phyloP scores from a whole-genome alignment of 2,329 filamentous ascomycete species.

The Microascus cirrosus region DNA sequence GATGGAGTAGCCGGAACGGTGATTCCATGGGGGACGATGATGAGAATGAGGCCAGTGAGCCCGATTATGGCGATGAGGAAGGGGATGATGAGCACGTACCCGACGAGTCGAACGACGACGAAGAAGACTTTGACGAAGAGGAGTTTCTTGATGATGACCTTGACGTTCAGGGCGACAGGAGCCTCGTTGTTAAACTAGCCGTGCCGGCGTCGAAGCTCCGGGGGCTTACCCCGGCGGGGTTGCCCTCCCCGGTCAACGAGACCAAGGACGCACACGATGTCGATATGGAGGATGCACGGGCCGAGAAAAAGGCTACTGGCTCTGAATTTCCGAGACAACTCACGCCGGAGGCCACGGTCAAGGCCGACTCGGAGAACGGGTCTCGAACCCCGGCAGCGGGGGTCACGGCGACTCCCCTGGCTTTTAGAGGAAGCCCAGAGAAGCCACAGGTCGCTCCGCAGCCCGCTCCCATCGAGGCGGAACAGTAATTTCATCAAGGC shows the following conservation, averaged over 20 bases:
- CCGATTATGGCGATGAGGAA: slow-evolving; percentile 65
- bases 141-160: slow-evolving; percentile 45
- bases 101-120: slow-evolving; percentile 44
- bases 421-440: slow-evolving; percentile 52
- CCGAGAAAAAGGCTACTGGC: neutral
- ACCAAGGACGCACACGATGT: slow-evolving; percentile 1
- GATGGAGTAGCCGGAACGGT: neutral
- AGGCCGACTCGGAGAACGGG: neutral
- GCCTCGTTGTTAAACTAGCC: slow-evolving; percentile 59
- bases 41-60: slow-evolving; percentile 61
- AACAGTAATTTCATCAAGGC: neutral
- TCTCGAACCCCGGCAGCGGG: neutral
- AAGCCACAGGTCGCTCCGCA: slow-evolving; percentile 29
- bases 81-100: slow-evolving; percentile 52
- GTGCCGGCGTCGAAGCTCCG: slow-evolving; percentile 30
- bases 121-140: slow-evolving; percentile 44
- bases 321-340: neutral
- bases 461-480: slow-evolving; percentile 16
- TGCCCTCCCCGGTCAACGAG: slow-evolving; percentile 6
- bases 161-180: slow-evolving; percentile 41
- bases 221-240: slow-evolving; percentile 1
- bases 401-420: slow-evolving; percentile 33
- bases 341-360: neutral
- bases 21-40: slow-evolving; percentile 21
- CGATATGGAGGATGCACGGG: slow-evolving; percentile 4